Evolutionary conservation across 805 yeast species (phyloP).

Genomic region (Tetrapisispora fleetii): DNA sequence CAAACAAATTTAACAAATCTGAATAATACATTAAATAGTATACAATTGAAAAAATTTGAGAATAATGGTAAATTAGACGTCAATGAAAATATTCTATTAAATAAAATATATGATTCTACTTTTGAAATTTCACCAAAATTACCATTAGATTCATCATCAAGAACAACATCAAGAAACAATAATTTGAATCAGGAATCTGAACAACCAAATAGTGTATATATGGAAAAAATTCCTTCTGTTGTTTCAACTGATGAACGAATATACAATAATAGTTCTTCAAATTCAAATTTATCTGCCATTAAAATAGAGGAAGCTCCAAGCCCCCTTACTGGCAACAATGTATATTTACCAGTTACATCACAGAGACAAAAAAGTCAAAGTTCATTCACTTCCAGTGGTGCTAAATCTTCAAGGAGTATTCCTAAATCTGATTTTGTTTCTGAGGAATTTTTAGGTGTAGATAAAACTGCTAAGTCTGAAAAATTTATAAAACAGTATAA

Average conservation of each 20-base stretch:
- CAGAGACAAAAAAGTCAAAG: constrained; percentile 17
- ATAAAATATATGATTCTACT: constrained; percentile 19
- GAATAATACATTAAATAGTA: constrained; percentile 23
- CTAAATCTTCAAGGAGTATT: constrained; percentile 9
- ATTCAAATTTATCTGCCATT: neutral
- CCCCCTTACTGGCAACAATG: neutral
- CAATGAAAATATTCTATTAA: constrained; percentile 14
- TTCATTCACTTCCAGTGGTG: constrained; percentile 14
- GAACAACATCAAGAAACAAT: neutral
- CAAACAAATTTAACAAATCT: constrained; percentile 31
- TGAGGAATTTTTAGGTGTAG: neutral
- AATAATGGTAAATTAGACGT: constrained; percentile 7
- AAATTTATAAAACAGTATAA: constrained; percentile 20
- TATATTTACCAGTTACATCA: neutral
- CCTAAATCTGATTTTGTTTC: constrained; percentile 3
- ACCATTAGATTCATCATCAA: constrained; percentile 7
- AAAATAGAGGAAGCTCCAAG: neutral
- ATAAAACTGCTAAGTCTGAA: constrained; percentile 3
- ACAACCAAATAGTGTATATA: neutral
- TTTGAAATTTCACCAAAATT: constrained; percentile 26
- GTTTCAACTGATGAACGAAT: neutral
- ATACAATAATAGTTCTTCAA: neutral
- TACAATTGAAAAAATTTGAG: constrained; percentile 18
- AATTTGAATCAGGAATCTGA: neutral
- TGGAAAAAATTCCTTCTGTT: neutral